These are phyloP conservation scores for Trichosporon sp. DNA, from an alignment of 1,284 basidiomycete genomes.

Conservation along the genomic window DNA sequence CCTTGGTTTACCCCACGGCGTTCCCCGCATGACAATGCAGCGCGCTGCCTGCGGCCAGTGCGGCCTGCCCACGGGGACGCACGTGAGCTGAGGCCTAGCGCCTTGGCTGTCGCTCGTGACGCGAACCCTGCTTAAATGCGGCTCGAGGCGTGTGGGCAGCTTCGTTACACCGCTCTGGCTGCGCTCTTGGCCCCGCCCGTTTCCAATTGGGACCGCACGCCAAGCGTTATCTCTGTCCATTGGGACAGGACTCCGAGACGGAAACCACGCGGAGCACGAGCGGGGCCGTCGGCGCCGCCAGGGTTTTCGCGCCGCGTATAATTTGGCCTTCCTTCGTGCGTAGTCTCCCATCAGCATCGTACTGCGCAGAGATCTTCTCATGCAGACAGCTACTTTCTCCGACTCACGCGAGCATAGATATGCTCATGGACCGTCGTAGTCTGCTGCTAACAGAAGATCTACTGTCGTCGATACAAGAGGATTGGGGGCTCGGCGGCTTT, in stretches of 20 bases:
- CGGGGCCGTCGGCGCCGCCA: neutral
- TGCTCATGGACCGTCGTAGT: neutral
- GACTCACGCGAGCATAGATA: neutral
- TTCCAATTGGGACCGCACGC: neutral
- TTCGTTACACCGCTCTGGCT: neutral
- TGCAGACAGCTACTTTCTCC: neutral
- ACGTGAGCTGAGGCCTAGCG: neutral
- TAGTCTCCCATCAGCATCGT: neutral
- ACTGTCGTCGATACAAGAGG: too few relatives aligned
- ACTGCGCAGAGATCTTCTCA: neutral
- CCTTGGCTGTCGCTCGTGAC: too few relatives aligned
- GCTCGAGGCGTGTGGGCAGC: neutral
- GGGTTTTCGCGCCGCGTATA: neutral
- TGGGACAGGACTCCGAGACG: neutral
- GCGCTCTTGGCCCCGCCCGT: neutral
- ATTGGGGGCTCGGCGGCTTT: neutral
- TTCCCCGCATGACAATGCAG: neutral
- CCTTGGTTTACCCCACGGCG: neutral
- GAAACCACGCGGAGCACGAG: neutral
- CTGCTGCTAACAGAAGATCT: neutral
- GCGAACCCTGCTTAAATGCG: too few relatives aligned
- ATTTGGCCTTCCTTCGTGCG: neutral
- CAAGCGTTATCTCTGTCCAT: too few relatives aligned
- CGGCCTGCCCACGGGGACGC: neutral
- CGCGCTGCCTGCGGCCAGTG: too few relatives aligned